Evolutionary conservation across 108 stramenopile species (phyloP).

Genomic region (Schizochytrium sp.): DNA sequence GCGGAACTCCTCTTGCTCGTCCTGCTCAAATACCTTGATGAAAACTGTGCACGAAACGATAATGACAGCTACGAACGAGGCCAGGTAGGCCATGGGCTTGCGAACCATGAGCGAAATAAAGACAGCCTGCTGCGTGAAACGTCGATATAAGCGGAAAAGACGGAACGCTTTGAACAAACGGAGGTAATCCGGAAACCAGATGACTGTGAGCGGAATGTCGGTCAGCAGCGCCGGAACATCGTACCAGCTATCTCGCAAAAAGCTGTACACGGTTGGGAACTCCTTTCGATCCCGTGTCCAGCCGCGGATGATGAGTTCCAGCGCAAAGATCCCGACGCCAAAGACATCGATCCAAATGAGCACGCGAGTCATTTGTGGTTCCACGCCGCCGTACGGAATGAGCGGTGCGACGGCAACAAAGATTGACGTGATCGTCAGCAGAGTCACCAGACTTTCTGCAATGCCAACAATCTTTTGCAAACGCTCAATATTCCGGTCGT

Average conservation of each 20-base stretch:
- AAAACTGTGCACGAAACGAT: not conserved
- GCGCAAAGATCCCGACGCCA: not conserved
- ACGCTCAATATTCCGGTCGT: not conserved
- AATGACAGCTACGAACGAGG: not conserved
- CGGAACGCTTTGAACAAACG: not conserved
- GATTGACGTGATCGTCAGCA: not conserved
- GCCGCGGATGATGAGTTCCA: not conserved
- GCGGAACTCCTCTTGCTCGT: not conserved
- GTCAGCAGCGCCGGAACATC: not conserved
- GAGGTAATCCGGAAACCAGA: not conserved
- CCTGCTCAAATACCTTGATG: not conserved
- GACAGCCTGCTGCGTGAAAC: slow-evolving; percentile 7
- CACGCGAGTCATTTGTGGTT: not conserved
- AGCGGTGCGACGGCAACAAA: not conserved
- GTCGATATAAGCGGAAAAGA: not conserved
- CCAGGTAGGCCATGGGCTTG: slow-evolving; percentile 3
- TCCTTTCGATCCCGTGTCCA: not conserved
- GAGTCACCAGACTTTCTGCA: not conserved
- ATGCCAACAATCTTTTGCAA: not conserved
- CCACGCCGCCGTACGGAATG: not conserved
- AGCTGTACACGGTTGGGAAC: not conserved
- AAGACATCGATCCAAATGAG: not conserved
- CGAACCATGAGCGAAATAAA: slow-evolving; percentile 13
- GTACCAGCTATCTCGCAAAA: not conserved
- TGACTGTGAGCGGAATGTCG: not conserved